Evolutionary conservation across 2,329 filamentous ascomycete species (phyloP).

Genomic region (Aureobasidium sp.): DNA sequence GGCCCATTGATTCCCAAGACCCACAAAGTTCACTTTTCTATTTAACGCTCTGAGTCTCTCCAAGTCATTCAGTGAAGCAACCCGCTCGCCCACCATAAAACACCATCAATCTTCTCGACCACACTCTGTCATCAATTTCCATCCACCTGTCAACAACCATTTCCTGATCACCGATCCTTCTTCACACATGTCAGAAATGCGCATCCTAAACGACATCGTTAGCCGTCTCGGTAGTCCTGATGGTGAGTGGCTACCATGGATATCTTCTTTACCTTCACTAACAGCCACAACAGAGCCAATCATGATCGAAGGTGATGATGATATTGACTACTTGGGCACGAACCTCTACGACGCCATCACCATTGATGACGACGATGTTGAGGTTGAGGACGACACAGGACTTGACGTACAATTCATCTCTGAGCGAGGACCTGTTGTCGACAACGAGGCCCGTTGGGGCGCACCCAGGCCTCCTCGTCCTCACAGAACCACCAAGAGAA

Average conservation of each 20-base stretch:
- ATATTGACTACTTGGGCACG: neutral
- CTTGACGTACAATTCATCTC: conserved; percentile 6
- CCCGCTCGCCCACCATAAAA: neutral
- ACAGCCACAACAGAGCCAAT: neutral
- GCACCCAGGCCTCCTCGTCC: neutral
- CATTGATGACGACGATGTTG: conserved; percentile 9
- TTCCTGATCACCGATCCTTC: neutral
- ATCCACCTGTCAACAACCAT: neutral
- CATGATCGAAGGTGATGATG: neutral
- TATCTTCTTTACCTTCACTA: neutral
- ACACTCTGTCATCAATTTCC: neutral
- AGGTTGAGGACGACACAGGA: conserved; percentile 9
- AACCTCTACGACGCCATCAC: neutral
- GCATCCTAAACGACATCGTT: neutral
- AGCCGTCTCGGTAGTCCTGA: neutral
- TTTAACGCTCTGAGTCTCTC: no score
- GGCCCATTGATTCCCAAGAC: no score
- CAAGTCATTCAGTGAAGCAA: neutral
- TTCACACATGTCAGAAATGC: neutral
- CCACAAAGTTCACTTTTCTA: no score
- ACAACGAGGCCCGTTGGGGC: neutral
- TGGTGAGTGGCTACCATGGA: neutral
- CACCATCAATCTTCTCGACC: neutral
- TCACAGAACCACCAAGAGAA: neutral
- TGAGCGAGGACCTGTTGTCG: neutral